Evolutionary conservation across 768 basidiomycete species (phyloP).

Genomic region (Kondoa subrosea): DNA sequence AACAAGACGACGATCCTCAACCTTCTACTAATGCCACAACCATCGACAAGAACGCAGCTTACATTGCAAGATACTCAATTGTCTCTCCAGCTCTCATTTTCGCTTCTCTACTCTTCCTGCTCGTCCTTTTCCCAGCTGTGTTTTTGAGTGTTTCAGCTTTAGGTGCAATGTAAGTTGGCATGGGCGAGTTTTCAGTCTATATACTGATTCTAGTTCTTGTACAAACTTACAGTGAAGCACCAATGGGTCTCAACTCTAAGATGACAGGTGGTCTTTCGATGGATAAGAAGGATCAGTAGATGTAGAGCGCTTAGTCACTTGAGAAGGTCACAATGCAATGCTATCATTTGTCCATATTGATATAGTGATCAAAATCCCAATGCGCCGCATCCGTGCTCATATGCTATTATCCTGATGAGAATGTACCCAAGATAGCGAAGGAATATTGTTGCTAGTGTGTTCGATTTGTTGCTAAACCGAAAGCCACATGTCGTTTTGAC

Average conservation of each 20-base stretch:
- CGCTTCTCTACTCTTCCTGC: background rate
- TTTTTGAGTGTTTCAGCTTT: background rate
- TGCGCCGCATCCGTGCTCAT: too few species aligned
- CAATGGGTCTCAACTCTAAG: conserved; percentile 1
- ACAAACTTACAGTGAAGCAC: background rate
- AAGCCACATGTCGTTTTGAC: too few species aligned
- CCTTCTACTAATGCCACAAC: background rate
- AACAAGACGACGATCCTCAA: background rate
- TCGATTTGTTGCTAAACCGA: too few species aligned
- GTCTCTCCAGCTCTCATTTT: conserved; percentile 1
- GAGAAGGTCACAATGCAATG: too few species aligned
- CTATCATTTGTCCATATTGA: too few species aligned
- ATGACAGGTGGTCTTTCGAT: background rate
- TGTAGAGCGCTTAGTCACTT: too few species aligned
- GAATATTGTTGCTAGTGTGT: too few species aligned
- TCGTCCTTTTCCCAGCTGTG: conserved; percentile 4
- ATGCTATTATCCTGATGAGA: too few species aligned
- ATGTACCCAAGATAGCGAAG: too few species aligned
- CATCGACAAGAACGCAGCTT: background rate
- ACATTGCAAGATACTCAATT: background rate
- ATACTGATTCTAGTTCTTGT: background rate
- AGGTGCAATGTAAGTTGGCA: background rate
- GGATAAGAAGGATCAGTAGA: conserved; percentile 9
- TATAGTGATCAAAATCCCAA: too few species aligned
- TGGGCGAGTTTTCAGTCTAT: background rate